A percentile compares a stretch with the other conserved stretches of the same genome.
These are phyloP conservation scores for Gypsophila paniculata DNA, from an alignment of 179 eudicot species.

Conservation along the genomic window DNA sequence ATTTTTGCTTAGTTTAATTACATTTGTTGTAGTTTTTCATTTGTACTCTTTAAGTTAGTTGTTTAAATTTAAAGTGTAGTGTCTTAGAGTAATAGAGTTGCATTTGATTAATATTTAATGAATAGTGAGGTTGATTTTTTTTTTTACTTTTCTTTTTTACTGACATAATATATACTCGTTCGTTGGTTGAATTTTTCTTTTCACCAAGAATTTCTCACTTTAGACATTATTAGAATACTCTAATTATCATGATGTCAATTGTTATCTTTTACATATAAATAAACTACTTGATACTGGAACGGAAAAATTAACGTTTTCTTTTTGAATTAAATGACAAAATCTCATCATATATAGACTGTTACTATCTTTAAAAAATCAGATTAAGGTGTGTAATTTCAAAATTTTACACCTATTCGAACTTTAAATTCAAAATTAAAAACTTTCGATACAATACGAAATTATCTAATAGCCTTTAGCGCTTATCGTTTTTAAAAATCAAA, in stretches of 20 bases:
- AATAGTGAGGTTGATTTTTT: slow-evolving; percentile 11
- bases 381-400: not conserved
- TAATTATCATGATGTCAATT: too few relatives aligned
- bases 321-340: not conserved
- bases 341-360: not conserved
- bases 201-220: too few relatives aligned
- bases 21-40: slow-evolving; percentile 31
- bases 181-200: too few relatives aligned
- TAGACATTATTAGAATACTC: too few relatives aligned
- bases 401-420: not conserved
- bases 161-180: too few relatives aligned
- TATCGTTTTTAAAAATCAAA: slow-evolving; percentile 13
- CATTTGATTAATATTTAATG: slow-evolving; percentile 10
- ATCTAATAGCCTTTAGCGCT: slow-evolving; percentile 19
- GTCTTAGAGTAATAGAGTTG: slow-evolving; percentile 24
- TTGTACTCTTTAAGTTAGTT: slow-evolving; percentile 9
- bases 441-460: not conserved
- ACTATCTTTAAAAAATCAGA: not conserved
- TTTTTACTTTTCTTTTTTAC: not conserved
- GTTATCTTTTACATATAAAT: too few relatives aligned
- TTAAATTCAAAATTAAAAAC: slow-evolving; percentile 3
- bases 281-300: too few relatives aligned
- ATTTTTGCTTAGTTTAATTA: slow-evolving; percentile 27
- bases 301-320: too few relatives aligned
- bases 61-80: slow-evolving; percentile 25